phyloP scores from a whole-genome alignment of 148 eudicot genomes.

The Rhododendron mucronatum region DNA sequence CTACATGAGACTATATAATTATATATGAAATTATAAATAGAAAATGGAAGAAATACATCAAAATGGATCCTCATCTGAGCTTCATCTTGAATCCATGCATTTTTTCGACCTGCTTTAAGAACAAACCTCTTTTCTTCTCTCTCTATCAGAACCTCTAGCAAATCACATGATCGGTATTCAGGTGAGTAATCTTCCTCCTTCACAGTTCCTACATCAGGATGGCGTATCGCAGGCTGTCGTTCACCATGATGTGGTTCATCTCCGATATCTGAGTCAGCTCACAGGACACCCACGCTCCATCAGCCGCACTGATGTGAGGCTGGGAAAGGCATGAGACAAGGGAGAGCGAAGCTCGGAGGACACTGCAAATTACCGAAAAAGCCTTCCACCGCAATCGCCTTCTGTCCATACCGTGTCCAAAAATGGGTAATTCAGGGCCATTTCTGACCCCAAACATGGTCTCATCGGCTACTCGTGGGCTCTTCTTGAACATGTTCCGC shows the following conservation, averaged over 20 bases:
- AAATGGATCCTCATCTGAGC: neutral
- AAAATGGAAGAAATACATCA: constrained; percentile 2
- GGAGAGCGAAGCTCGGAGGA: constrained; percentile 44
- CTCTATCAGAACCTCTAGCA: neutral
- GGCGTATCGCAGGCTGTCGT: constrained; percentile 73
- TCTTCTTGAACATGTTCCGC: constrained; percentile 36
- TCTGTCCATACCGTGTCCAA: neutral
- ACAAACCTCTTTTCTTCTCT: neutral
- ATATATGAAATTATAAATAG: neutral
- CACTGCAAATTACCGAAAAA: constrained; percentile 32
- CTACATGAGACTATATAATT: neutral
- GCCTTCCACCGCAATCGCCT: constrained; percentile 25
- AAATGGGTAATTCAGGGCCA: constrained; percentile 2
- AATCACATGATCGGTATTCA: neutral
- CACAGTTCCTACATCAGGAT: constrained; percentile 51
- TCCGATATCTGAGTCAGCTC: constrained; percentile 46
- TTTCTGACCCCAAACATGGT: constrained; percentile 33
- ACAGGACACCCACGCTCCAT: constrained; percentile 57
- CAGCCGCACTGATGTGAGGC: constrained; percentile 33
- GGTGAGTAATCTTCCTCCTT: neutral
- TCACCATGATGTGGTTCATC: constrained; percentile 65
- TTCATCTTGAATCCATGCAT: neutral
- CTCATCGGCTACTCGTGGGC: constrained; percentile 63
- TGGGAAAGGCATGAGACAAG: constrained; percentile 51
- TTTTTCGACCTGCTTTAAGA: neutral